Evolutionary conservation across 306 rosid species (phyloP), one percentile per base, ranked within the genome.

Genomic region (Malus asiatica): DNA sequence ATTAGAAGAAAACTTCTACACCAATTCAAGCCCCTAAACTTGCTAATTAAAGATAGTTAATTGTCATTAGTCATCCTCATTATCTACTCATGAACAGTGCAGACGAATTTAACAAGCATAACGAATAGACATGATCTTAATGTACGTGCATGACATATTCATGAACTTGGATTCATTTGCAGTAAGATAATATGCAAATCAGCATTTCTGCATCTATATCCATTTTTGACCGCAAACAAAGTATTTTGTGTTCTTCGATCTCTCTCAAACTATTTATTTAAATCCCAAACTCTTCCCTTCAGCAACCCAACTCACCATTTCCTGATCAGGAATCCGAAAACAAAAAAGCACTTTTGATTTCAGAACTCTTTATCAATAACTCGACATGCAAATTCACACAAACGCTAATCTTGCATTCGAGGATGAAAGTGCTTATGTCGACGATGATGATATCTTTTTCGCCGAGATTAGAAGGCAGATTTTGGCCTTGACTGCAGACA

Each of bases 381-480:
- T 70, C 75, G 10, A n/a, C 29, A 77, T 74, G 88, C 84, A 72
- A 73, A 70, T 76, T 79, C 82, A 70, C 52, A 45, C 82, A 29
- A 77, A 72, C 45, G 45, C 75, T 32, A 73, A 58, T 75, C 66
- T 74, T 68, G 71, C 76, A 51, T 70, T 75, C 45, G 89, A 87
- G 75, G 74, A 76, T 44, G 55, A 51, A 42, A 42, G 61, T 48
- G 62, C 15, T 42, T 60, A 44, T 6, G 72, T 27, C 59, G 85
- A 83, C 15, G 70, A 80, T 10, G 76, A 73, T 11, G 93, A 88
- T 80, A 57, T 76, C 42, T 86, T 84, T 79, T 90, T 80, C 30
- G 90, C 88, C 4, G 96, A 92, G 73, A 92, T 92, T 44, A 86
- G 84, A 78, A 86, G 84, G 71, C 90, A 85, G 86, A 88, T 89